Percentiles rank a stretch among this genome's conserved stretches.
Conservation (phyloP, 352 stramenopile genomes). For the Pythium volutum region DNA sequence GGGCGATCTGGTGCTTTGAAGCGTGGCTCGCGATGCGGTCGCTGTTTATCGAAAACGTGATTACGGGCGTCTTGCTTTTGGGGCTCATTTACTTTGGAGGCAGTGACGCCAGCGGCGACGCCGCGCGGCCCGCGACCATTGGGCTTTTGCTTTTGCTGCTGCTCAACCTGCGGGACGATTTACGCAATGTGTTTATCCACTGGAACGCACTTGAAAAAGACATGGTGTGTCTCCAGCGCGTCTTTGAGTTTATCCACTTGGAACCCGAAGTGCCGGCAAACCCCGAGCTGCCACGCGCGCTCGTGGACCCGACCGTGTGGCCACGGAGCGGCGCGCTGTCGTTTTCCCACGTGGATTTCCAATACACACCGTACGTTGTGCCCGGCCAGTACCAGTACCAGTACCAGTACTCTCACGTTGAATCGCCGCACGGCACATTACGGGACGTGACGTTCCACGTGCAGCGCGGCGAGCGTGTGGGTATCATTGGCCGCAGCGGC, state of each 20-base stretch:
- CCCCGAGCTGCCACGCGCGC: constrained; percentile 21
- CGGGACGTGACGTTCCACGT: constrained; percentile 44
- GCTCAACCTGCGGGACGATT: constrained; percentile 25
- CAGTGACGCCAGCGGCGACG: constrained; percentile 21
- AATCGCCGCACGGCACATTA: constrained; percentile 10
- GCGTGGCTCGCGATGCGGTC: constrained; percentile 32
- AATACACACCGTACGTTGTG: constrained; percentile 21
- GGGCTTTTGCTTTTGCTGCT: constrained; percentile 23
- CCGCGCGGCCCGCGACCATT: constrained; percentile 24
- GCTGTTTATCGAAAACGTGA: constrained; percentile 31
- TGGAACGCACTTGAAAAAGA: constrained; percentile 28
- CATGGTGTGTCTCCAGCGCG: constrained; percentile 26
- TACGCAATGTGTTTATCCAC: constrained; percentile 23
- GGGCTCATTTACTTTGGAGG: constrained; percentile 26
- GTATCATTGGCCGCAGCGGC: constrained; percentile 85
- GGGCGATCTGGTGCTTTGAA: constrained; percentile 36
- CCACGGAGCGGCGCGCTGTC: constrained; percentile 20
- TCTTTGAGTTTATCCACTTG: constrained; percentile 31
- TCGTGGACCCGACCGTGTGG: constrained; percentile 20
- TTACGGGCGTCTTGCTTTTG: constrained; percentile 24
- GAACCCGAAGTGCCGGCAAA: constrained; percentile 24
- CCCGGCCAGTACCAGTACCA: constrained; percentile 12
- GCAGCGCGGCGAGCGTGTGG: constrained; percentile 44
- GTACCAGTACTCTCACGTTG: background rate
- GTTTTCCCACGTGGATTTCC: constrained; percentile 25